Evolutionary conservation across 1,284 basidiomycete species (phyloP), one percentile per base, ranked within the genome.

Genomic region (Heimioporus retisporus): DNA sequence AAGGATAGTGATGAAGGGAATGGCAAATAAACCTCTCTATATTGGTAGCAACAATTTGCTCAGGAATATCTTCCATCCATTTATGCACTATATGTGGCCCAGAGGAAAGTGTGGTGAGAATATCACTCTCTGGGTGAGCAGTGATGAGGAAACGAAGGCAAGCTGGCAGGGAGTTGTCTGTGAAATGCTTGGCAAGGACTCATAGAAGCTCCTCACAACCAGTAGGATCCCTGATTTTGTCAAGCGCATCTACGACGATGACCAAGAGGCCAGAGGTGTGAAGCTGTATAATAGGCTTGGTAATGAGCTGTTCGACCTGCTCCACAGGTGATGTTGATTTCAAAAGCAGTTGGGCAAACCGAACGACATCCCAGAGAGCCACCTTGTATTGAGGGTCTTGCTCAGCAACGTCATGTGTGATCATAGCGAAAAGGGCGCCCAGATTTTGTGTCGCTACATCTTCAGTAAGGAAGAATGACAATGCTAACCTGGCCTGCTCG

Each of bases 251-350:
- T 15, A 58, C 21, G 2, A 65, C 25, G 13, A 65, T 35, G 13
- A 65, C 28, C 6, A 65, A 16, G 18, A 59, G 64, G 3, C 57
- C 55, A 7, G 60, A 25, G 19, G 42, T 5, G 4, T 53, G 16
- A 16, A 65, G 35, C 14, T 23, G 18, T 18, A 4, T 48, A 8
- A 16, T 48, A 48, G 46, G 46, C 21, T 48, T 8, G 11, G 61
- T 21, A 21, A 65, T 65, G 19, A 65, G 8, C 35, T 35, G 35
- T 23, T 61, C 59, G 28, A 58, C 25, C 28, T 65, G 64, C 35
- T 35, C 11, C 35, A 35, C 35, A 14, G 50, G 63, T 2, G 58
- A 60, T 23, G 46, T 23, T 6, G 63, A 60, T 40, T 11, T 15
- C 2, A 44, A 54, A 23, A 60, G 63, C 10, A 35, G 19, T 14